Evolutionary conservation across 2,329 filamentous ascomycete species (phyloP).

Genomic region (Apiospora phragmitis): DNA sequence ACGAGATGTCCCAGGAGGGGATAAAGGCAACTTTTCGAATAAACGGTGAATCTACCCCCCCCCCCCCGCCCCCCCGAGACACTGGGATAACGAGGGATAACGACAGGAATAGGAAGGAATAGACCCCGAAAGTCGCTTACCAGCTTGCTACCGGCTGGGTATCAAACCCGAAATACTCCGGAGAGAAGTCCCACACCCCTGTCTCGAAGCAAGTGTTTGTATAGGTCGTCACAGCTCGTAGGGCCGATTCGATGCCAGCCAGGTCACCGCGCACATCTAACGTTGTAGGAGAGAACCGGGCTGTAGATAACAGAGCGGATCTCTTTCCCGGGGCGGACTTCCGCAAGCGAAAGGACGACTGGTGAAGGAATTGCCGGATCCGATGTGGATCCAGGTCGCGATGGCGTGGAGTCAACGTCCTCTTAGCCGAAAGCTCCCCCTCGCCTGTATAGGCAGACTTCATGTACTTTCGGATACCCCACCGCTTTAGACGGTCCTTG

Average conservation of each 20-base stretch:
- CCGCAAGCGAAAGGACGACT: background rate
- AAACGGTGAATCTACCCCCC: no score
- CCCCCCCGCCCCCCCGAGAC: no score
- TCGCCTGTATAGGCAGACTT: background rate
- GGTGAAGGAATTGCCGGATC: background rate
- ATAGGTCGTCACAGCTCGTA: background rate
- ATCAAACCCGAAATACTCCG: background rate
- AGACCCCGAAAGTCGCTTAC: no score
- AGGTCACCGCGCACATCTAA: background rate
- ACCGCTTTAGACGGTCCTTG: background rate
- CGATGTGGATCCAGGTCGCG: background rate
- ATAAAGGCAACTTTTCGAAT: no score
- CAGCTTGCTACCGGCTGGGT: background rate
- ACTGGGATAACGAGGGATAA: no score
- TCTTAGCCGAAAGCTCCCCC: background rate
- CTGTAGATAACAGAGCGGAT: background rate
- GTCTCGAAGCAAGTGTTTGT: background rate
- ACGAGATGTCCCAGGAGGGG: no score
- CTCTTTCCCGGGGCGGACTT: background rate
- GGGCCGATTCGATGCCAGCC: background rate
- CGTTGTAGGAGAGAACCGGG: background rate
- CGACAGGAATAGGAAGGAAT: no score
- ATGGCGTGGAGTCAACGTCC: background rate
- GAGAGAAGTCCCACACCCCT: background rate
- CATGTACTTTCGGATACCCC: conserved; percentile 5